Conservation (phyloP, 2,329 filamentous ascomycete genomes). For the Aspergillus flavus region DNA sequence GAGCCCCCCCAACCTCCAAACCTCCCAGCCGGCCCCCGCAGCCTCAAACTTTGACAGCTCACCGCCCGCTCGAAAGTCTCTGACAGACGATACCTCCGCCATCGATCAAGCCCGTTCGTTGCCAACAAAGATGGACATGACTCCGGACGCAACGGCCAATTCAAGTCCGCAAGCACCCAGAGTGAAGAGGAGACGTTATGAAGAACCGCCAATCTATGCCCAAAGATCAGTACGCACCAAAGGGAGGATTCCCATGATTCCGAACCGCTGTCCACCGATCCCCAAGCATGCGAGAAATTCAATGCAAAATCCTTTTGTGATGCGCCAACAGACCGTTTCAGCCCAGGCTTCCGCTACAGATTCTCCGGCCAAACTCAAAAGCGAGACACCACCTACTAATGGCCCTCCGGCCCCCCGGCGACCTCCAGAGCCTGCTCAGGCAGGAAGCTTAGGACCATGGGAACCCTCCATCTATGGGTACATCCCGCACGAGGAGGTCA, state of each 20-base stretch:
- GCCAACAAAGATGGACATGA: slow-evolving; percentile 29
- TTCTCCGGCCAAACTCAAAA: slow-evolving; percentile 18
- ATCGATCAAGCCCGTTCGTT: slow-evolving; percentile 15
- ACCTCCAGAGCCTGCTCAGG: slow-evolving; percentile 21
- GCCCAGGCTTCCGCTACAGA: slow-evolving; percentile 20
- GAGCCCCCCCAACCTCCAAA: slow-evolving; percentile 20
- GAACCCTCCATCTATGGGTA: slow-evolving; percentile 68
- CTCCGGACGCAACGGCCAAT: slow-evolving; percentile 19
- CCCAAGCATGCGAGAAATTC: slow-evolving; percentile 34
- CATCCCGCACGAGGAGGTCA: slow-evolving; percentile 72
- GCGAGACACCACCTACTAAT: slow-evolving; percentile 33
- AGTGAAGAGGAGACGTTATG: slow-evolving; percentile 54
- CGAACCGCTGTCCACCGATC: slow-evolving; percentile 37
- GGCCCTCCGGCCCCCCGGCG: slow-evolving; percentile 26
- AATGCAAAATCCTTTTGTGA: slow-evolving; percentile 23
- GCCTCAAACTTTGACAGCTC: slow-evolving; percentile 33
- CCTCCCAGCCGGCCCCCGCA: slow-evolving; percentile 16
- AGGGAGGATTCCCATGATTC: slow-evolving; percentile 46
- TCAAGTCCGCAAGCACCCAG: slow-evolving; percentile 43
- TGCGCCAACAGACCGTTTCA: slow-evolving; percentile 25
- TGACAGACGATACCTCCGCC: slow-evolving; percentile 19
- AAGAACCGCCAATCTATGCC: slow-evolving; percentile 57
- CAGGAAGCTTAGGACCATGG: slow-evolving; percentile 43
- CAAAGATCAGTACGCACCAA: slow-evolving; percentile 46
- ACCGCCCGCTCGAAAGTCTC: slow-evolving; percentile 24